These are phyloP conservation scores for Diaporthe destruens DNA, from an alignment of 2,329 filamentous ascomycete species.

Conservation along the genomic window DNA sequence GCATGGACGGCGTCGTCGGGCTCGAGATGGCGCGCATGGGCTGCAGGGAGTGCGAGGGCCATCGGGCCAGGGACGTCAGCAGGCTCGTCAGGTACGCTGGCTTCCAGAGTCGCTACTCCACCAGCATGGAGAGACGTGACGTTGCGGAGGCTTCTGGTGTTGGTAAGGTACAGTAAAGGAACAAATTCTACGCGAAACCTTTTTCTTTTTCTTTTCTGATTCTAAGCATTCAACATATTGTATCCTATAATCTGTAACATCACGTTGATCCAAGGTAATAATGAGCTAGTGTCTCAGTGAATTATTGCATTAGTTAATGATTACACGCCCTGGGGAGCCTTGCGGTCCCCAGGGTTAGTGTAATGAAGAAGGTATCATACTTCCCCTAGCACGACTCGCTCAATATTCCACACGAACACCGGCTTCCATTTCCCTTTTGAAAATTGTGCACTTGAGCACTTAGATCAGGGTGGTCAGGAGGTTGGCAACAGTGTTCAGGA, in stretches of 20 bases:
- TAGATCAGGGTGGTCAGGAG: constrained; percentile 43
- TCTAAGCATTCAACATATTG: not conserved
- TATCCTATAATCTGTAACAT: not conserved
- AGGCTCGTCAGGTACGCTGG: constrained; percentile 48
- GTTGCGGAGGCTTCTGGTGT: not conserved
- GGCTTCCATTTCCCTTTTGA: not conserved
- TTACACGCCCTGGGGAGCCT: constrained; percentile 11
- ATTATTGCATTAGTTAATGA: constrained; percentile 36
- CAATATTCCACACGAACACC: constrained; percentile 18
- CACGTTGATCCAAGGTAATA: not conserved
- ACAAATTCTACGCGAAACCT: not conserved
- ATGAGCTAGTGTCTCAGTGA: constrained; percentile 17
- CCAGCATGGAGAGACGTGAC: constrained; percentile 2
- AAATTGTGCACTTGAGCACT: constrained; percentile 13
- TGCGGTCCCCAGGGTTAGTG: constrained; percentile 5
- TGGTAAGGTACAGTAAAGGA: not conserved
- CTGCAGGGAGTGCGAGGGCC: constrained; percentile 51
- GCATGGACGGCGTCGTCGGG: constrained; percentile 51
- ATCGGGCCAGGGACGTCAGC: constrained; percentile 51
- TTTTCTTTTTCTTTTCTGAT: not conserved
- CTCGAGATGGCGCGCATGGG: constrained; percentile 52
- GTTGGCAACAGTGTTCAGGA: constrained; percentile 44
- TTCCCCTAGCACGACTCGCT: constrained; percentile 26
- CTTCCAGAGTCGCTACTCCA: constrained; percentile 8
- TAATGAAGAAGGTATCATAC: constrained; percentile 28